phyloP scores from a whole-genome alignment of 1,284 basidiomycete species.

The Trichosporon inkin region DNA sequence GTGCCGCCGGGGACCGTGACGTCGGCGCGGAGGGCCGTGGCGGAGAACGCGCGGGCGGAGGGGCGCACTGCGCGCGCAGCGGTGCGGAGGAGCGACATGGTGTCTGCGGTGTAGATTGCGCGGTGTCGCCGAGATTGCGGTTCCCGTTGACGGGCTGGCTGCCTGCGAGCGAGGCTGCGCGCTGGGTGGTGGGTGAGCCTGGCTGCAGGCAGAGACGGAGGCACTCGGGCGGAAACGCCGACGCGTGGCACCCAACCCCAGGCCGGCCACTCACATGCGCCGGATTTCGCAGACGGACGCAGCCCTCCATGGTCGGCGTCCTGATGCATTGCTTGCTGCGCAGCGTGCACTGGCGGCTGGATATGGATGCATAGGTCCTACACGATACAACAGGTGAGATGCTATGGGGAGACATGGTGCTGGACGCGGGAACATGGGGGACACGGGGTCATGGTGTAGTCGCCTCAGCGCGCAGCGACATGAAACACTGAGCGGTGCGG shows the following conservation, averaged over 20 bases:
- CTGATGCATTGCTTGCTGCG: too few relatives aligned
- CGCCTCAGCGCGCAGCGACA: too few relatives aligned
- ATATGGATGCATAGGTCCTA: conserved; percentile 1
- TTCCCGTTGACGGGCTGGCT: background rate
- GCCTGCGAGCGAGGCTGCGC: background rate
- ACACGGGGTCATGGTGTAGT: background rate
- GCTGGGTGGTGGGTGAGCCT: background rate
- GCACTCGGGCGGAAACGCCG: conserved; percentile 6
- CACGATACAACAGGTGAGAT: conserved; percentile 6
- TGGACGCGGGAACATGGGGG: background rate
- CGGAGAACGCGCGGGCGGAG: conserved; percentile 9
- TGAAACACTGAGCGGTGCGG: too few relatives aligned
- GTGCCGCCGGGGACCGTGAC: conserved; percentile 1
- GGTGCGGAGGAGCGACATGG: conserved; percentile 23
- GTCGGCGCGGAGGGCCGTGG: background rate
- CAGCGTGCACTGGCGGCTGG: background rate
- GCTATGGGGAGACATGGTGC: conserved; percentile 4
- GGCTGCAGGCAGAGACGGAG: background rate
- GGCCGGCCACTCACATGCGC: background rate
- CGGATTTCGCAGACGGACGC: background rate
- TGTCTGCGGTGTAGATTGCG: conserved; percentile 8
- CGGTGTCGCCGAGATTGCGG: background rate
- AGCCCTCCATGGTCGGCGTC: background rate
- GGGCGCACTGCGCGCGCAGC: background rate
- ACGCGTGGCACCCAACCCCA: background rate